Percentiles rank a stretch among this genome's conserved stretches.
phyloP scores from a whole-genome alignment of 2,329 filamentous ascomycete species.

The Mycosphaerella sp. region DNA sequence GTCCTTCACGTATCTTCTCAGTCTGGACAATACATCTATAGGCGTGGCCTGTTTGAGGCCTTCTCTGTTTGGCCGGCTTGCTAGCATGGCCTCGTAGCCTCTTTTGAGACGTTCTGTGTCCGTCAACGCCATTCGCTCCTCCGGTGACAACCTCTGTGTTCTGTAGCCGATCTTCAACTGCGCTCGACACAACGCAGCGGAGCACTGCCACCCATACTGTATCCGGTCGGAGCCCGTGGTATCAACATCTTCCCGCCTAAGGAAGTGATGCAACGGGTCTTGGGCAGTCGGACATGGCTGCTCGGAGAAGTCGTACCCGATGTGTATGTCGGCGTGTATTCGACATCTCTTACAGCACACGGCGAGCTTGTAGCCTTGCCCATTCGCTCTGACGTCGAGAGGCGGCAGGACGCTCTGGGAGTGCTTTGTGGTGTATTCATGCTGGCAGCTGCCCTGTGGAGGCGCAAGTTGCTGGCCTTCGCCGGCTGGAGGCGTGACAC shows the following conservation, averaged over 20 bases:
- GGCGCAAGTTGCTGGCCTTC: slow-evolving; percentile 32
- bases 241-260: slow-evolving; percentile 18
- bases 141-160: slow-evolving; percentile 47
- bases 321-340: slow-evolving; percentile 54
- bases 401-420: slow-evolving; percentile 48
- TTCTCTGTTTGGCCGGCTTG: slow-evolving; percentile 49
- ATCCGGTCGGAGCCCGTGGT: slow-evolving; percentile 28
- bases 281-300: slow-evolving; percentile 44
- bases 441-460: slow-evolving; percentile 49
- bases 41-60: slow-evolving; percentile 48
- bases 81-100: slow-evolving; percentile 50
- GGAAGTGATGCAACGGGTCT: slow-evolving; percentile 58
- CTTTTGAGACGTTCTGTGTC: slow-evolving; percentile 48
- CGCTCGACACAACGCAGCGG: slow-evolving; percentile 51
- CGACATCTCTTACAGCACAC: slow-evolving; percentile 58
- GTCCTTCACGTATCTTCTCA: slow-evolving; percentile 57
- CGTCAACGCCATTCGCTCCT: slow-evolving; percentile 48
- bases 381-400: slow-evolving; percentile 37
- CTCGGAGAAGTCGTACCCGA: slow-evolving; percentile 43
- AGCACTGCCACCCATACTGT: slow-evolving; percentile 51
- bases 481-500: slow-evolving; percentile 50
- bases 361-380: slow-evolving; percentile 50
- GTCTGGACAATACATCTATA: slow-evolving; percentile 50
- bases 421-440: slow-evolving; percentile 53
- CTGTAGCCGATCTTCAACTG: slow-evolving; percentile 48